A percentile compares a stretch with the other conserved stretches of the same genome.
Evolutionary conservation across 495 filamentous ascomycete genomes (phyloP).

Genomic region (Alectoria sarmentosa): DNA sequence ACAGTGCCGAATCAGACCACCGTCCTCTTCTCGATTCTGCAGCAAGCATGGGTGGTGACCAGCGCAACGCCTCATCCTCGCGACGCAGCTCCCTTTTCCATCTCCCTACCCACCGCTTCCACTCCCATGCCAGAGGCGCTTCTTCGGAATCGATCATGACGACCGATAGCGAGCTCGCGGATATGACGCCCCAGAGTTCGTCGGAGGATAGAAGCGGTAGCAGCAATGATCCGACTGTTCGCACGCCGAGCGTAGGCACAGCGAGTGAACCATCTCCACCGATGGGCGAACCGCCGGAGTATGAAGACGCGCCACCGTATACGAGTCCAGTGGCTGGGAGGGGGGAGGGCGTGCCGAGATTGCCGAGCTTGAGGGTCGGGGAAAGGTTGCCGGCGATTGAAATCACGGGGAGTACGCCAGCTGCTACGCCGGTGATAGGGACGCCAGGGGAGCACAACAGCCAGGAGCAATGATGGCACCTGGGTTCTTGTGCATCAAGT

Average conservation of each 20-base stretch:
- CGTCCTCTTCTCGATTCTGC: conserved; percentile 67
- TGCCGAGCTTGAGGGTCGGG: conserved; percentile 21
- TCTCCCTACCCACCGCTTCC: conserved; percentile 14
- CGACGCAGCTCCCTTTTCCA: conserved; percentile 24
- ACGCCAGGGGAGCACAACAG: conserved; percentile 1
- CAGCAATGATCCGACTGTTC: conserved; percentile 13
- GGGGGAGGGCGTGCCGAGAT: conserved; percentile 21
- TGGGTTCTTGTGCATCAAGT: neutral
- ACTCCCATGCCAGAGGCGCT: conserved; percentile 17
- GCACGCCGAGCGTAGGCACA: conserved; percentile 22
- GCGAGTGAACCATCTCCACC: conserved; percentile 12
- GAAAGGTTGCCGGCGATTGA: conserved; percentile 23
- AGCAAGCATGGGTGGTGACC: conserved; percentile 45
- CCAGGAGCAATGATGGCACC: neutral
- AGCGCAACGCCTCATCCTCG: conserved; percentile 8
- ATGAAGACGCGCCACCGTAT: conserved; percentile 24
- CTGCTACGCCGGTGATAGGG: conserved; percentile 21
- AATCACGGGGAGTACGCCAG: conserved; percentile 24
- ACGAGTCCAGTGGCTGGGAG: conserved; percentile 16
- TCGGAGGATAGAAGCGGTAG: conserved; percentile 22
- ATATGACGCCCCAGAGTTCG: conserved; percentile 24
- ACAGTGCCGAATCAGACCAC: conserved; percentile 69
- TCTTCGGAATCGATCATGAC: conserved; percentile 24
- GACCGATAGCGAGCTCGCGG: conserved; percentile 20
- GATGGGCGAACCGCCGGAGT: conserved; percentile 16